These are phyloP conservation scores for Perkinsus olseni DNA, from an alignment of 169 alveolate genomes.

Conservation along the genomic window DNA sequence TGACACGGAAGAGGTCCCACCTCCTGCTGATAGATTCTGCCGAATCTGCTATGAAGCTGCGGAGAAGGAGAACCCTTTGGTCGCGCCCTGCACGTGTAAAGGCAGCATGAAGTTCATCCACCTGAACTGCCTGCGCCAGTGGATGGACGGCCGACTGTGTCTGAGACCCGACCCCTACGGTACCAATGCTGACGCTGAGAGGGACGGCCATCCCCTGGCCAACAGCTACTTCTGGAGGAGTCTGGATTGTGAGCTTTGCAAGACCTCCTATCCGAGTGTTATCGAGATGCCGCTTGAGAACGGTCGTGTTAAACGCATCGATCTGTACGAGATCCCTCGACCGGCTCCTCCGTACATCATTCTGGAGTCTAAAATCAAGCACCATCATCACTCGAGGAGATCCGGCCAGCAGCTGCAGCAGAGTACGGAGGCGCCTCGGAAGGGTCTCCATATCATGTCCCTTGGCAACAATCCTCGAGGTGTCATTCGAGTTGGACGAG, in stretches of 20 bases:
- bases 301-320: slow-evolving; percentile 6
- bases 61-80: slow-evolving; percentile 66
- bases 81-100: slow-evolving; percentile 84
- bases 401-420: slow-evolving; percentile 9
- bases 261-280: slow-evolving; percentile 58
- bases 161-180: background rate
- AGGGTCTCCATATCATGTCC: slow-evolving; percentile 54
- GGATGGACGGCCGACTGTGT: slow-evolving; percentile 69
- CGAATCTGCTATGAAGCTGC: slow-evolving; percentile 70
- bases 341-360: slow-evolving; percentile 62
- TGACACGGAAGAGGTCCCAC: background rate
- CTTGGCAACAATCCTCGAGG: slow-evolving; percentile 29
- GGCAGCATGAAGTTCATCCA: slow-evolving; percentile 89
- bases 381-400: background rate
- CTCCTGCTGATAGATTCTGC: slow-evolving; percentile 31
- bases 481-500: slow-evolving; percentile 71
- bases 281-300: slow-evolving; percentile 13
- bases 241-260: slow-evolving; percentile 77
- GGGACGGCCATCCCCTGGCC: slow-evolving; percentile 37
- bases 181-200: slow-evolving; percentile 16
- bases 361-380: slow-evolving; percentile 49
- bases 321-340: slow-evolving; percentile 58
- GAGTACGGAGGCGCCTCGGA: background rate
- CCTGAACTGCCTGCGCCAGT: slow-evolving; percentile 74
- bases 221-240: slow-evolving; percentile 63